Conservation (phyloP, 192 early-diverging fungal genomes). For the Coemansia sp. region DNA sequence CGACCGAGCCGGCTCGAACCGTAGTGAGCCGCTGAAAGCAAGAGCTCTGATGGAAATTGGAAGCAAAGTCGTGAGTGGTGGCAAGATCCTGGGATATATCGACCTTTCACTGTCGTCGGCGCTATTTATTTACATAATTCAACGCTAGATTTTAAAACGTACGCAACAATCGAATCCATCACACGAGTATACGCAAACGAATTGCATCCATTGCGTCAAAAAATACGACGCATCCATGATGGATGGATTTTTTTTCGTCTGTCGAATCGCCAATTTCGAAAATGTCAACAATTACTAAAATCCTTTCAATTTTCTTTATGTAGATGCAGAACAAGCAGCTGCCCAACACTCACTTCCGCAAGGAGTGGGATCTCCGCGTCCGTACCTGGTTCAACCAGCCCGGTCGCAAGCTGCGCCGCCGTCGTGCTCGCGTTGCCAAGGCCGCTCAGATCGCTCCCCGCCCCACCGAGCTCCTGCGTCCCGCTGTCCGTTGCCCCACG, state of each 20-base stretch:
- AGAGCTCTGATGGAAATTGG: background rate
- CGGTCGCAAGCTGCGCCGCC: slow-evolving; percentile 90
- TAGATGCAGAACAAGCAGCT: slow-evolving; percentile 94
- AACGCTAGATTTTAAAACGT: slow-evolving; percentile 10
- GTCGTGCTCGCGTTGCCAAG: slow-evolving; percentile 89
- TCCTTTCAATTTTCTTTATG: background rate
- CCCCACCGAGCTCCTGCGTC: slow-evolving; percentile 95
- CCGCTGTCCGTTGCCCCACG: slow-evolving; percentile 95
- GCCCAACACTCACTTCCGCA: slow-evolving; percentile 96
- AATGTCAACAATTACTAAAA: background rate
- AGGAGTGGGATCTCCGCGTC: slow-evolving; percentile 96
- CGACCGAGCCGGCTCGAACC: background rate
- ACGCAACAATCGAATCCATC: slow-evolving; percentile 9
- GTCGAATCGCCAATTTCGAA: background rate
- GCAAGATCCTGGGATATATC: background rate
- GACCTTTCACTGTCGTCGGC: slow-evolving; percentile 9
- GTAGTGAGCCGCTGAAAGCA: background rate
- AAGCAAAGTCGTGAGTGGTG: background rate
- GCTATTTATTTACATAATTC: background rate
- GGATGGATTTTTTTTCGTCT: too few relatives aligned
- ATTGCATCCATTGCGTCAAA: background rate
- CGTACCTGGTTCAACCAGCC: slow-evolving; percentile 99
- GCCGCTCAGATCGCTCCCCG: slow-evolving; percentile 95
- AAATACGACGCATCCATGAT: background rate
- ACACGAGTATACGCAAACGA: background rate